Percentiles rank a stretch among this genome's conserved stretches.
Evolutionary conservation across 176 grass and related monocot genomes (phyloP).

Genomic region (Coix lacrymajobi): DNA sequence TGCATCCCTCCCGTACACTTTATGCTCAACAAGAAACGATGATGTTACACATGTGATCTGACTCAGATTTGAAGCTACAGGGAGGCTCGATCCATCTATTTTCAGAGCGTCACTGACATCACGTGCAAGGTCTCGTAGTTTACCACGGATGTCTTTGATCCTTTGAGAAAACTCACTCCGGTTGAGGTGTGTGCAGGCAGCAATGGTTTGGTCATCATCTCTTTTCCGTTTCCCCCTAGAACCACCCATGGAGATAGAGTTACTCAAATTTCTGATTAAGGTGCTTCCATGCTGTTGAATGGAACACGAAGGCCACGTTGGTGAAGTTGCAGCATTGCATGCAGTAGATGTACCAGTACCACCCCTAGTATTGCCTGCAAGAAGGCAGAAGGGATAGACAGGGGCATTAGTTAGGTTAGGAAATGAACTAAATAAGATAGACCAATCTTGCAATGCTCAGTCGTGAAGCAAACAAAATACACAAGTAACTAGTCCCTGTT

Average conservation of each 20-base stretch:
- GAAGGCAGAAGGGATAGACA: not conserved
- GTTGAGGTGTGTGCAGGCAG: not conserved
- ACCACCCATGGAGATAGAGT: not conserved
- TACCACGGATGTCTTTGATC: not conserved
- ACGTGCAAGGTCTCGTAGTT: not conserved
- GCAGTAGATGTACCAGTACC: not conserved
- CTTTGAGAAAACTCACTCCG: not conserved
- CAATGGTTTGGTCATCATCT: not conserved
- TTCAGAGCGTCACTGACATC: not conserved
- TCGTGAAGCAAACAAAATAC: not conserved
- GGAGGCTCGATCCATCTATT: not conserved
- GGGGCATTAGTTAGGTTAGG: not conserved
- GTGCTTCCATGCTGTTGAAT: not conserved
- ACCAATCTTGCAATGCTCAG: not conserved
- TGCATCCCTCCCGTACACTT: constrained; percentile 7
- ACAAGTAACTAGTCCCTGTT: not conserved
- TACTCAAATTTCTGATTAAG: not conserved
- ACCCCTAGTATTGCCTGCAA: not conserved
- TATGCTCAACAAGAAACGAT: not conserved
- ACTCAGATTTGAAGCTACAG: not conserved
- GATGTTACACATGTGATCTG: not conserved
- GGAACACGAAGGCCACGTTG: not conserved
- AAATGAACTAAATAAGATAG: not conserved
- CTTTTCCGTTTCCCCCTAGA: not conserved
- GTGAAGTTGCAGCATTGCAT: not conserved